Evolutionary conservation across 495 filamentous ascomycete genomes (phyloP), one percentile per base, ranked within the genome.

Genomic region (Penicillium antarcticum): DNA sequence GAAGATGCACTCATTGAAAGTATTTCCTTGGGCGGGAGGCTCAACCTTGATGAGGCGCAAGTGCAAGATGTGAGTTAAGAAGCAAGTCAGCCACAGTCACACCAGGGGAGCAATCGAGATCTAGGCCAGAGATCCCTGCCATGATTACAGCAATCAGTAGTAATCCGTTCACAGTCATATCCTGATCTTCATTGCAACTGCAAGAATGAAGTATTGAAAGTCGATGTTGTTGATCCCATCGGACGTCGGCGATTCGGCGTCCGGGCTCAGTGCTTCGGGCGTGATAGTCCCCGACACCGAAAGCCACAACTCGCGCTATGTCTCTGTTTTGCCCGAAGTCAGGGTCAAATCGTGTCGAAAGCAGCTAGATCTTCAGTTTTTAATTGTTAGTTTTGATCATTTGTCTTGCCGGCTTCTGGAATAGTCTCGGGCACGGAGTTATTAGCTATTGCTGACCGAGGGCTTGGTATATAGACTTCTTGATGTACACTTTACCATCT

Each of bases 161-260:
- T 5, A 29, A 29, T 10, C 26, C 2, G 26, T 8, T 8, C 5
- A 29, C 5, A 1, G 1, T 10, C 8, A 29, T 29, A 29, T 29
- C 26, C 0, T 4, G 26, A 1, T 29, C 26, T 29, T 9, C 26
- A 8, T 29, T 9, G 21, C 21, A 5, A 23, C 21, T 23, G 21
- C 4, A 23, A 5, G 1, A 3, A 29, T 9, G 7, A 29, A 29
- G 6, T 29, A 29, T 29, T 29, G 26, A 29, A 29, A 9, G 2
- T 23, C 21, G 2, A 3, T 23, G 26, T 0, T 7, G 26, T 29
- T 41, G 17, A 24, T 17, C 17, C n/a, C 21, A 41, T 49, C 46
- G 46, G 46, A 23, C 33, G 34, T 57, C 55, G 55, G 51, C 17
- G 32, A n/a, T 49, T 53, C 50, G 55, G 55, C 45, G 14, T 45